A percentile compares a stretch with the other conserved stretches of the same genome.
phyloP scores from a whole-genome alignment of 495 filamentous ascomycete species.

The Aspergillus wentii region DNA sequence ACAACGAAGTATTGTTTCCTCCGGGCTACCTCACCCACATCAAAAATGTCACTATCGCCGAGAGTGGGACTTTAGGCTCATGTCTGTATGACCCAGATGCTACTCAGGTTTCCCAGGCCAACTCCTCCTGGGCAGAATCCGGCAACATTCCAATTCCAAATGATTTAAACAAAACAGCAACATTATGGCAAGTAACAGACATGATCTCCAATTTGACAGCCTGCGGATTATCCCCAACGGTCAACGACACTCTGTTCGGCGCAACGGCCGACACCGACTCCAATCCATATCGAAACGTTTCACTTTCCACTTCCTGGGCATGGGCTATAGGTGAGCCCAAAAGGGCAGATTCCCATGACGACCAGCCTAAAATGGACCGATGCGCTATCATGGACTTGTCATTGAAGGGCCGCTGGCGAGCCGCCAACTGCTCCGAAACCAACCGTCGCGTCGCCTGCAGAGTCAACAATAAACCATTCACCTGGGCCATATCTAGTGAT shows the following conservation, averaged over 20 bases:
- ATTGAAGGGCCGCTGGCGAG: constrained; percentile 47
- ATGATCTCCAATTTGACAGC: constrained; percentile 38
- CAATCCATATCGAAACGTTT: constrained; percentile 45
- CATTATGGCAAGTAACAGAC: constrained; percentile 23
- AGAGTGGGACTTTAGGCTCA: constrained; percentile 33
- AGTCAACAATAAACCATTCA: constrained; percentile 41
- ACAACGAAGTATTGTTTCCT: constrained; percentile 40
- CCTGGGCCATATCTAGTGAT: constrained; percentile 46
- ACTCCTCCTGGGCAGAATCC: constrained; percentile 55
- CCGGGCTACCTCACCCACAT: constrained; percentile 27
- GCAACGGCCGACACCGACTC: constrained; percentile 43
- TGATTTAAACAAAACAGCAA: constrained; percentile 25
- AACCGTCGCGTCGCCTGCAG: constrained; percentile 51
- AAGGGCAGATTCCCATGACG: constrained; percentile 26
- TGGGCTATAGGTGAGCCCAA: constrained; percentile 53
- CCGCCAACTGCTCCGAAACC: constrained; percentile 48
- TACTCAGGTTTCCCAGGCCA: constrained; percentile 34
- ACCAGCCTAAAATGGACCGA: constrained; percentile 26
- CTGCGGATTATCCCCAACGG: constrained; percentile 55
- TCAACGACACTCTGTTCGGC: constrained; percentile 51
- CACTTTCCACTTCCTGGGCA: constrained; percentile 50
- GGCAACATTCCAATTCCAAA: constrained; percentile 21
- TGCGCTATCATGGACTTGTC: constrained; percentile 50
- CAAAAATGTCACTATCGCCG: constrained; percentile 18
- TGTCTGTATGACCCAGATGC: constrained; percentile 46